A percentile compares a stretch with the other conserved stretches of the same genome.
Conservation (phyloP, 345 rosid genomes). For the Eucalyptus regnans region DNA sequence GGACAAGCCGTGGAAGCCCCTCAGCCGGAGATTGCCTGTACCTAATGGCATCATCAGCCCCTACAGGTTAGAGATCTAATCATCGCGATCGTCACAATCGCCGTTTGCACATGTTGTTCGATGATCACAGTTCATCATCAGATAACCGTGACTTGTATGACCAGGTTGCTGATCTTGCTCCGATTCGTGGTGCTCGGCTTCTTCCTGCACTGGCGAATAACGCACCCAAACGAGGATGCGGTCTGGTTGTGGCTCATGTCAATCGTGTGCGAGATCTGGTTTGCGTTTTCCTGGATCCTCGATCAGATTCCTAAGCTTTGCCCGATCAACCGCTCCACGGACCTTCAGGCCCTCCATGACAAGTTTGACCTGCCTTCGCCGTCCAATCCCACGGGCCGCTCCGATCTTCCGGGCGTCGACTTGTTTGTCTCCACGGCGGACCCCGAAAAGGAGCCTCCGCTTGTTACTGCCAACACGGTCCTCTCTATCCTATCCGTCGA, state of each 20-base stretch:
- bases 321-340: slow-evolving; percentile 78
- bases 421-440: slow-evolving; percentile 89
- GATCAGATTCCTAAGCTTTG: slow-evolving; percentile 82
- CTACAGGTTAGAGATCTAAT: slow-evolving; percentile 35
- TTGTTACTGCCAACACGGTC: slow-evolving; percentile 78
- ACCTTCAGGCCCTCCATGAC: slow-evolving; percentile 68
- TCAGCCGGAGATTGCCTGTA: slow-evolving; percentile 51
- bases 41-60: slow-evolving; percentile 63
- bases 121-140: not conserved
- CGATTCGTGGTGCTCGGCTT: slow-evolving; percentile 57
- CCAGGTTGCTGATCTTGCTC: slow-evolving; percentile 39
- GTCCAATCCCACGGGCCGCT: slow-evolving; percentile 77
- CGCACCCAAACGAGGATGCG: slow-evolving; percentile 71
- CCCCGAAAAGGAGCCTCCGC: slow-evolving; percentile 94
- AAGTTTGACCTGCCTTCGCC: slow-evolving; percentile 91
- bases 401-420: slow-evolving; percentile 90
- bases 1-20: slow-evolving; percentile 92
- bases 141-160: not conserved
- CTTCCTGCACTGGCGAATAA: slow-evolving; percentile 77
- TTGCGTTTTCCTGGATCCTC: slow-evolving; percentile 90
- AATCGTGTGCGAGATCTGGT: slow-evolving; percentile 75
- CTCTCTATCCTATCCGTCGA: slow-evolving; percentile 80
- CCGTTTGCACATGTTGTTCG: not conserved
- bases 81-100: not conserved
- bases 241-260: slow-evolving; percentile 92